Percentiles rank a stretch among this genome's conserved stretches.
Evolutionary conservation across 2,329 filamentous ascomycete species (phyloP).

Genomic region (Sclerotinia sclerotiorum): DNA sequence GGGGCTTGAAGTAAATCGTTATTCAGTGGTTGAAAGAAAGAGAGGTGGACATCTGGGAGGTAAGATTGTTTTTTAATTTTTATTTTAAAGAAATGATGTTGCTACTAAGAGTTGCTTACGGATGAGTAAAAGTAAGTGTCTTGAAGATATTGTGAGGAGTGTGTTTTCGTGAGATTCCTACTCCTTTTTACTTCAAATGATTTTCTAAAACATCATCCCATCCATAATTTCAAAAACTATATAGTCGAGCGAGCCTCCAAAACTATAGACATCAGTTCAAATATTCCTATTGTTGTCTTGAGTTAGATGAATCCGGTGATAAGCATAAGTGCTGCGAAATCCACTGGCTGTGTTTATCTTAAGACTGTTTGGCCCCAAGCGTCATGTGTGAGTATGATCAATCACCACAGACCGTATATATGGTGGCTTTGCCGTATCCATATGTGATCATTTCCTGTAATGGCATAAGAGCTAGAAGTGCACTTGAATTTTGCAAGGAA

Average conservation of each 20-base stretch:
- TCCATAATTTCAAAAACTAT: conserved; percentile 5
- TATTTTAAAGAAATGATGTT: too few relatives aligned
- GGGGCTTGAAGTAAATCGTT: background rate
- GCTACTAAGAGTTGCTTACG: too few relatives aligned
- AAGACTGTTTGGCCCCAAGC: background rate
- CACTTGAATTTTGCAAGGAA: conserved; percentile 36
- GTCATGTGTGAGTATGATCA: background rate
- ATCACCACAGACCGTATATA: conserved; percentile 36
- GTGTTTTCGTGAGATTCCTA: too few relatives aligned
- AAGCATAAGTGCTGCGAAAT: background rate
- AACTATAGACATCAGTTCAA: background rate
- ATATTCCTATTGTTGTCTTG: background rate
- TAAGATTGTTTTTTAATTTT: too few relatives aligned
- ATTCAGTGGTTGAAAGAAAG: background rate
- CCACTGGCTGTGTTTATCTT: background rate
- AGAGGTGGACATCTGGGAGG: background rate
- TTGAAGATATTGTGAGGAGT: too few relatives aligned
- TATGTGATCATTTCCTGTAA: conserved; percentile 39
- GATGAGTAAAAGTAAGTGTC: too few relatives aligned
- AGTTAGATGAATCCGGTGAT: background rate
- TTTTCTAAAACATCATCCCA: conserved; percentile 7
- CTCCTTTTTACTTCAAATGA: background rate
- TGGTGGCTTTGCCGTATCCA: conserved; percentile 40
- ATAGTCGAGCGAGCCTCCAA: background rate
- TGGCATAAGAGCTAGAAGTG: conserved; percentile 39